Conservation (phyloP, 1,284 basidiomycete genomes). For the Moesziomyces sp. region DNA sequence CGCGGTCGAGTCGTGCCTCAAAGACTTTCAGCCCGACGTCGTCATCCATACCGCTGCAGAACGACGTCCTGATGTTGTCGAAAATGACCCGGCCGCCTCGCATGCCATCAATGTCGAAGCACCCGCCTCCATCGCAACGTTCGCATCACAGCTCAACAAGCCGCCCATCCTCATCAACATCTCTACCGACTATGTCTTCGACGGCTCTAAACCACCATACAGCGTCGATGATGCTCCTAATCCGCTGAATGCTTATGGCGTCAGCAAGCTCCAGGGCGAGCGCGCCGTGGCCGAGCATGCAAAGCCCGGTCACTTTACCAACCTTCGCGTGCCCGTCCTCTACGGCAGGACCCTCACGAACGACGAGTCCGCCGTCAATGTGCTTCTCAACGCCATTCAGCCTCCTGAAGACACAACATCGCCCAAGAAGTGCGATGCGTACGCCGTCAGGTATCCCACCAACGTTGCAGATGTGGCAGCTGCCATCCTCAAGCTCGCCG, state of each 20-base stretch:
- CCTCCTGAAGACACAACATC: constrained; percentile 12
- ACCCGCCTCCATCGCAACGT: constrained; percentile 66
- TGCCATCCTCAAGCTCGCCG: constrained; percentile 68
- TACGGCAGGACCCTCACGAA: constrained; percentile 56
- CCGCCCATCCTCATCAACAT: constrained; percentile 70
- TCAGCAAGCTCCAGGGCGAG: constrained; percentile 63
- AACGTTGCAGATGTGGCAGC: constrained; percentile 70
- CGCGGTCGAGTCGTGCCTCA: constrained; percentile 69
- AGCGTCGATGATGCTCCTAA: constrained; percentile 68
- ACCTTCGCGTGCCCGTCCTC: constrained; percentile 69
- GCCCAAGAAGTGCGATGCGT: constrained; percentile 56
- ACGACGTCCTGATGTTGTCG: constrained; percentile 67
- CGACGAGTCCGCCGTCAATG: constrained; percentile 64
- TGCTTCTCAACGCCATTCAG: constrained; percentile 56
- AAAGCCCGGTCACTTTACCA: constrained; percentile 55
- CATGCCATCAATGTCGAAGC: constrained; percentile 70
- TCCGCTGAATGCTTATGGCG: constrained; percentile 71
- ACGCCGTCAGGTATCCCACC: constrained; percentile 71
- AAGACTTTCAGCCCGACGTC: constrained; percentile 67
- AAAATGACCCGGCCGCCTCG: constrained; percentile 69
- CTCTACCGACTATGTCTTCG: constrained; percentile 69
- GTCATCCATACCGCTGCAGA: constrained; percentile 72
- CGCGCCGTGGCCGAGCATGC: constrained; percentile 63
- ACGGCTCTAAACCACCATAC: constrained; percentile 69
- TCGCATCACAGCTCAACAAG: constrained; percentile 53